These are phyloP conservation scores for Helicocarpus griseus DNA, from an alignment of 2,329 filamentous ascomycete species.

Conservation along the genomic window DNA sequence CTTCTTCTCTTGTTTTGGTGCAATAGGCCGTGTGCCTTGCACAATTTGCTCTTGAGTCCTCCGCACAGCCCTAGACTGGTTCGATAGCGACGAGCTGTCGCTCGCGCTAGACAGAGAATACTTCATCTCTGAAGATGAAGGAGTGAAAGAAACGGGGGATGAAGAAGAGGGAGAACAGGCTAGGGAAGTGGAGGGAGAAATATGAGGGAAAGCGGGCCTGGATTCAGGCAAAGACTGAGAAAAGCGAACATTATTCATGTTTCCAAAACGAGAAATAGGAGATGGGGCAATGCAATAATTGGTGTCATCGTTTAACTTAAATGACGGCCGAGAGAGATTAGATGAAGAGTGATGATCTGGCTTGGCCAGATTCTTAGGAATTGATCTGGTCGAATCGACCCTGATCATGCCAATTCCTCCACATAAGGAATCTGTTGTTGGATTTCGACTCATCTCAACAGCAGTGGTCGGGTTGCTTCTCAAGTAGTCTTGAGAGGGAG, in stretches of 20 bases:
- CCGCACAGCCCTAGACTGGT: conserved; percentile 35
- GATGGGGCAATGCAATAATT: conserved; percentile 18
- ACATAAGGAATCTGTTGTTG: conserved; percentile 36
- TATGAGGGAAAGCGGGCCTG: conserved; percentile 25
- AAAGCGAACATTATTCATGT: conserved; percentile 23
- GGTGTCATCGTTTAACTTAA: conserved; percentile 19
- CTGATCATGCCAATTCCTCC: conserved; percentile 36
- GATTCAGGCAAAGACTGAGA: conserved; percentile 21
- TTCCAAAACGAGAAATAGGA: conserved; percentile 17
- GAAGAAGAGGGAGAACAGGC: conserved; percentile 22
- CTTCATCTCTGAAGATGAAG: conserved; percentile 41
- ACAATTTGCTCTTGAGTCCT: conserved; percentile 41
- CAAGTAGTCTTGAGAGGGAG: conserved; percentile 6
- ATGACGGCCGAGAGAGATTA: conserved; percentile 20
- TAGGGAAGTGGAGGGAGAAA: conserved; percentile 25
- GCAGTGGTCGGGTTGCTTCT: conserved; percentile 20
- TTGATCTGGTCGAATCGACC: conserved; percentile 32
- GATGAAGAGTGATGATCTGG: conserved; percentile 17
- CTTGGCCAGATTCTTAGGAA: conserved; percentile 15
- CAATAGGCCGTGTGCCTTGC: conserved; percentile 40
- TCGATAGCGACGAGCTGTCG: conserved; percentile 34
- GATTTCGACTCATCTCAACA: conserved; percentile 36
- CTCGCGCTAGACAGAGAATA: conserved; percentile 41
- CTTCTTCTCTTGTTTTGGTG: conserved; percentile 35
- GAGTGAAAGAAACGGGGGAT: conserved; percentile 23